These are phyloP conservation scores for Naganishia sp. DNA, from an alignment of 1,284 basidiomycete genomes.

Conservation along the genomic window DNA sequence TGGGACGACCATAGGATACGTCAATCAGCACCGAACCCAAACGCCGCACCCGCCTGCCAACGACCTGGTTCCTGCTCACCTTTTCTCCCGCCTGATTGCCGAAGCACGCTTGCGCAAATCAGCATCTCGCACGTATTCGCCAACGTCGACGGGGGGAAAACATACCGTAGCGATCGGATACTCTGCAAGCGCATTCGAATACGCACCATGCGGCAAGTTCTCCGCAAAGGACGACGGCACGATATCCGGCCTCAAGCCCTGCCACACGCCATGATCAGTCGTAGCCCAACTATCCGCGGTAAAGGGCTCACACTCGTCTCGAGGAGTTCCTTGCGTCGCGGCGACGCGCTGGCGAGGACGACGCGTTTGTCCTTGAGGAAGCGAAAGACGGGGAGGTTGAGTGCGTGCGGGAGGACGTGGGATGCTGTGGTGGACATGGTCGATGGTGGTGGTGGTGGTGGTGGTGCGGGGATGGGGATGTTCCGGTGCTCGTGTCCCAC, in stretches of 20 bases:
- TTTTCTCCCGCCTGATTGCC: slow-evolving; percentile 69
- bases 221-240: slow-evolving; percentile 87
- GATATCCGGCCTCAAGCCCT: slow-evolving; percentile 85
- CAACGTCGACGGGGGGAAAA: not conserved
- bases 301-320: slow-evolving; percentile 66
- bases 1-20: slow-evolving; percentile 32
- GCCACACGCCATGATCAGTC: slow-evolving; percentile 2
- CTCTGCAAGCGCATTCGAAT: slow-evolving; percentile 73
- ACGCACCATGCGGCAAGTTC: slow-evolving; percentile 69
- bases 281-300: slow-evolving; percentile 38
- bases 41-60: not conserved
- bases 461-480: not conserved
- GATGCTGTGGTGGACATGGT: slow-evolving; percentile 21
- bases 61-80: slow-evolving; percentile 43
- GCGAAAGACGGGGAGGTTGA: slow-evolving; percentile 68
- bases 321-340: slow-evolving; percentile 82
- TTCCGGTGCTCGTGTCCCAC: not conserved
- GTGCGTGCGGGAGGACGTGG: slow-evolving; percentile 67
- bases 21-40: not conserved
- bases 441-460: not conserved
- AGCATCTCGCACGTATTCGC: not conserved
- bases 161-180: slow-evolving; percentile 81
- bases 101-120: not conserved
- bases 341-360: slow-evolving; percentile 81
- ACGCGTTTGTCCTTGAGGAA: slow-evolving; percentile 73